These are phyloP conservation scores for Bipolaris cookei DNA, from an alignment of 2,329 filamentous ascomycete species.

Conservation along the genomic window DNA sequence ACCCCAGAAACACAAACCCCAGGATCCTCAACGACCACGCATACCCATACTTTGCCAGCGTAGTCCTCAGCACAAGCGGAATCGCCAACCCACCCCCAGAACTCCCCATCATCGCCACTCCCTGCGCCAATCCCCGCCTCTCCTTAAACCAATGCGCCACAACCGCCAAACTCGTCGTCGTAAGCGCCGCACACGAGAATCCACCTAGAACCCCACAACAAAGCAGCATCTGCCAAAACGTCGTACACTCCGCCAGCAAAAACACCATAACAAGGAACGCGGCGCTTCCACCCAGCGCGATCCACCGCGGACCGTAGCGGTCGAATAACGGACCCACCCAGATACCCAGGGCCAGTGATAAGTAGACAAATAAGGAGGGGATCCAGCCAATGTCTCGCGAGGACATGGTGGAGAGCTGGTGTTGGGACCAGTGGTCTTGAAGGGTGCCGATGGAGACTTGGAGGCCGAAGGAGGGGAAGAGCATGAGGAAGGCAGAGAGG, in stretches of 20 bases:
- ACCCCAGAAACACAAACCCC: conserved; percentile 44
- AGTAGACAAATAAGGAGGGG: conserved; percentile 82
- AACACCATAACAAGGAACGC: conserved; percentile 41
- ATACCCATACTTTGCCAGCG: conserved; percentile 46
- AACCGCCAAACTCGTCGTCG: conserved; percentile 45
- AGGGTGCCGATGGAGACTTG: conserved; percentile 68
- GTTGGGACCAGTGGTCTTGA: conserved; percentile 75
- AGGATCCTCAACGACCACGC: conserved; percentile 50
- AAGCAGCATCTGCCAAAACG: conserved; percentile 54
- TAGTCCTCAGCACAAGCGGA: conserved; percentile 44
- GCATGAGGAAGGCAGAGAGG: conserved; percentile 43
- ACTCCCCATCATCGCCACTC: conserved; percentile 50
- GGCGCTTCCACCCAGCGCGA: conserved; percentile 38
- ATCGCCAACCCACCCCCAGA: conserved; percentile 47
- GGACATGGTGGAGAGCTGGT: conserved; percentile 72
- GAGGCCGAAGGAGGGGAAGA: conserved; percentile 47
- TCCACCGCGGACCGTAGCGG: conserved; percentile 46
- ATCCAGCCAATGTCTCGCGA: conserved; percentile 80
- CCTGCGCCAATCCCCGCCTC: conserved; percentile 46
- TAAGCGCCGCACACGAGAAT: conserved; percentile 47
- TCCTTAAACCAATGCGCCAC: conserved; percentile 51
- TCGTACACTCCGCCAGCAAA: conserved; percentile 41
- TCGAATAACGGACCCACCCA: conserved; percentile 79
- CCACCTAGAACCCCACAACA: conserved; percentile 51
- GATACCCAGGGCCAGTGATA: conserved; percentile 81